Evolutionary conservation across 306 rosid genomes (phyloP).

Genomic region (Cercis canadensis): DNA sequence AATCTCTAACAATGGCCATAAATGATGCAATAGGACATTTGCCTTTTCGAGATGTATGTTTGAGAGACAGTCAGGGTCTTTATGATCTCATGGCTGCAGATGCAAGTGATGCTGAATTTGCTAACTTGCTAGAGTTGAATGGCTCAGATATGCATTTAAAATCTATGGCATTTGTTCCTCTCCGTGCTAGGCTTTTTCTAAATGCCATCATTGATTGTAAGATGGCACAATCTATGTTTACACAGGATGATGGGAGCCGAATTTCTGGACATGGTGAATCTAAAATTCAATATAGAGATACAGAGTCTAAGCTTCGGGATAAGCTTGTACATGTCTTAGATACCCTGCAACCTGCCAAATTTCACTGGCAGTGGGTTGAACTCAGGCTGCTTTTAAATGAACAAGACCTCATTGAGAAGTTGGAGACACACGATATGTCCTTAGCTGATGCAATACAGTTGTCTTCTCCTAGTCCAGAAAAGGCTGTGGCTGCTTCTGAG

Average conservation of each 20-base stretch:
- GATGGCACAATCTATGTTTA: conserved; percentile 57
- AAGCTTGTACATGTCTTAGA: conserved; percentile 82
- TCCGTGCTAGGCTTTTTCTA: conserved; percentile 89
- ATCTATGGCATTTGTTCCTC: conserved; percentile 90
- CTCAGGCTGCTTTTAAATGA: conserved; percentile 94
- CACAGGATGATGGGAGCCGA: conserved; percentile 58
- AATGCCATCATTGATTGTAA: conserved; percentile 88
- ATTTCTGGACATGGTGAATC: conserved; percentile 65
- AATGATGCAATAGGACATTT: conserved; percentile 80
- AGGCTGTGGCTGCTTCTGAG: conserved; percentile 78
- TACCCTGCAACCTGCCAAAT: conserved; percentile 91
- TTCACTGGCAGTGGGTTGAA: conserved; percentile 99
- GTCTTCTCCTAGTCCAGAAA: conserved; percentile 77
- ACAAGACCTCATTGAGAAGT: conserved; percentile 83
- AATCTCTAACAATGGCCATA: conserved; percentile 67
- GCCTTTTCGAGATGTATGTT: conserved; percentile 92
- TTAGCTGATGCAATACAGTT: conserved; percentile 77
- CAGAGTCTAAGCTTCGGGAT: conserved; percentile 75
- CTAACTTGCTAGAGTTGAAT: conserved; percentile 72
- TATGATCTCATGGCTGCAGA: conserved; percentile 82
- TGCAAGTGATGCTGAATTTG: conserved; percentile 83
- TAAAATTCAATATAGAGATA: conserved; percentile 53
- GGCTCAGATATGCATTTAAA: conserved; percentile 74
- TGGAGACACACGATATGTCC: conserved; percentile 61
- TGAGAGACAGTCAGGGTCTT: conserved; percentile 85